Evolutionary conservation across 2,329 filamentous ascomycete species (phyloP), one percentile per base, ranked within the genome.

Genomic region (Chrysosporium queenslandicum): DNA sequence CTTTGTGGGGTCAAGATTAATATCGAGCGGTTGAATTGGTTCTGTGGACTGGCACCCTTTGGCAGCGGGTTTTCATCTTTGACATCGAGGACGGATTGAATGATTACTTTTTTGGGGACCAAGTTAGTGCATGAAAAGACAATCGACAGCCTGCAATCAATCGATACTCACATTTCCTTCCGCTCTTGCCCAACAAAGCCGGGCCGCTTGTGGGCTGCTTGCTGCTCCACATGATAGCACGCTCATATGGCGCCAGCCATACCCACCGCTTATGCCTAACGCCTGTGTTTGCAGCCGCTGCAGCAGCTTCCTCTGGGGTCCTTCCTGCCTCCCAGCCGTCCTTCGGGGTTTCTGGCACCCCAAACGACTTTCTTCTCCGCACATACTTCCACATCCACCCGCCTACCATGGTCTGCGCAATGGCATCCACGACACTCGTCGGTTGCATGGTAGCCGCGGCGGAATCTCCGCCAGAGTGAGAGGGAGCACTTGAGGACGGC

Each of bases 341-440:
- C 50, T 68, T 68, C 41, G 63, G 53, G 32, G 47, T 48, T 39
- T 78, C 71, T 32, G 74, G 69, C 50, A 91, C 81, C 18, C 88
- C 88, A 65, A 98, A 97, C 0, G 91, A 94, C 71, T 90, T 96
- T 58, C 91, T 81, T 56, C 66, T 66, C 53, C 65, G 65, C 25
- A 75, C 68, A 55, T 75, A 75, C 57, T 75, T 75, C 65, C 66
- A 72, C 71, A 71, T 73, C 71, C 68, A 72, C 55, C 97, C 92
- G 34, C 92, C 92, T 27, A 98, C 88, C 92, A 98, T 98, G 0
- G 91, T 94, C 64, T 94, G 90, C 1, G 92, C 90, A 67, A 98
- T 97, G 2, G 92, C 89, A 71, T 97, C 92, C 4, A 98, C 91
- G 12, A 97, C 87, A 41, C 82, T 85, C 0, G 85, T 85, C 40